Conservation (phyloP, 805 yeast genomes). For the Komagataella phaffii region DNA sequence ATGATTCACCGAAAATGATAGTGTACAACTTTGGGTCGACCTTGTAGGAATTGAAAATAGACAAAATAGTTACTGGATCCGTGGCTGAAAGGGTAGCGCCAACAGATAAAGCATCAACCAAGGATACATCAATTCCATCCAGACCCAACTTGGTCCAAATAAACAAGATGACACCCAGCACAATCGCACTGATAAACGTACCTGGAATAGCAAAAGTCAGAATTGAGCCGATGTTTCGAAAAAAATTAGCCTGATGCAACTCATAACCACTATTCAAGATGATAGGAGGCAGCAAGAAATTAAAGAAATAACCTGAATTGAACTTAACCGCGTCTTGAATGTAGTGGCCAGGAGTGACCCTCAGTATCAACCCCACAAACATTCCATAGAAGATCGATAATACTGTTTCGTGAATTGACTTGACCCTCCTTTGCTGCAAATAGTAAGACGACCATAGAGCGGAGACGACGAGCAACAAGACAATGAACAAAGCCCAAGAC, state of each 20-base stretch:
- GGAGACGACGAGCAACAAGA: constrained; percentile 64
- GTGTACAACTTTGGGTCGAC: constrained; percentile 97
- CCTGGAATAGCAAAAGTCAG: constrained; percentile 95
- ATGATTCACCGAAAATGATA: constrained; percentile 91
- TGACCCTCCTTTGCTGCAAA: constrained; percentile 79
- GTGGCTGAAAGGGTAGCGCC: constrained; percentile 98
- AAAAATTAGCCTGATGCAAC: constrained; percentile 89
- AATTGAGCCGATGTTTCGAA: constrained; percentile 82
- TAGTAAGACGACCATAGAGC: constrained; percentile 95
- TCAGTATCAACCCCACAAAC: constrained; percentile 84
- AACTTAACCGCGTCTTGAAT: constrained; percentile 95
- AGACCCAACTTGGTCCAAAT: constrained; percentile 87
- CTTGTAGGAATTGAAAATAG: constrained; percentile 93
- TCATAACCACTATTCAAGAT: constrained; percentile 95
- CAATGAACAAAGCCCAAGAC: constrained; percentile 92
- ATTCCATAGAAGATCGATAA: constrained; percentile 92
- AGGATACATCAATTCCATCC: constrained; percentile 78
- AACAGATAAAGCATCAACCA: constrained; percentile 94
- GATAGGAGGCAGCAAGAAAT: constrained; percentile 88
- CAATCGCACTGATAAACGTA: constrained; percentile 83
- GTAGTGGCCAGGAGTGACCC: constrained; percentile 91
- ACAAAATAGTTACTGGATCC: constrained; percentile 93
- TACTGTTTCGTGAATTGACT: constrained; percentile 96
- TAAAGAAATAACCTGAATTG: constrained; percentile 89
- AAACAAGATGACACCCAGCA: constrained; percentile 75